Percentiles rank a stretch among this genome's conserved stretches.
phyloP scores from a whole-genome alignment of 139 green algal species.

The Chloropicon primus region DNA sequence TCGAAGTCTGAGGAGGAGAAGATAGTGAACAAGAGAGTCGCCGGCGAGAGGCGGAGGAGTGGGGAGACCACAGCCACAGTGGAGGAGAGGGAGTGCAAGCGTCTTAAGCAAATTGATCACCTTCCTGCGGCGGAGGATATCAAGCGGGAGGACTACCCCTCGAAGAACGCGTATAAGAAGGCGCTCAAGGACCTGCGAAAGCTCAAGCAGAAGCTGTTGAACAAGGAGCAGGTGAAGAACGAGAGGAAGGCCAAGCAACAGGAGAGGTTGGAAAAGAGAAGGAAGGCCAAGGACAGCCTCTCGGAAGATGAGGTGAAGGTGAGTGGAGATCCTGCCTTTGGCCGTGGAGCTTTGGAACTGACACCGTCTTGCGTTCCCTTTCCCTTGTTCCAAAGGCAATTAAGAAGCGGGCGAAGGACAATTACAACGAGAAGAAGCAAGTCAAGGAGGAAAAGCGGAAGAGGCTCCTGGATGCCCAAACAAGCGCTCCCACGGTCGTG shows the following conservation, averaged over 20 bases:
- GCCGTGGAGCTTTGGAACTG: too few relatives aligned
- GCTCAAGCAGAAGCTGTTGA: not conserved
- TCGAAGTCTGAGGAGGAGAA: too few relatives aligned
- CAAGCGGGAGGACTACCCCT: not conserved
- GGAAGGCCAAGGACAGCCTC: not conserved
- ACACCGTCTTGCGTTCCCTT: too few relatives aligned
- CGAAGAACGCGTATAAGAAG: not conserved
- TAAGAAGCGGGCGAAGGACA: too few relatives aligned
- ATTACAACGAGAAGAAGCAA: slow-evolving; percentile 6
- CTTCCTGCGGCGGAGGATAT: not conserved
- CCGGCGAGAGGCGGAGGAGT: too few relatives aligned
- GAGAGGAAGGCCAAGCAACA: slow-evolving; percentile 3
- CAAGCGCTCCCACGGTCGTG: slow-evolving; percentile 29
- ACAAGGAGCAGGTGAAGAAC: not conserved
- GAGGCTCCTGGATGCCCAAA: slow-evolving; percentile 9
- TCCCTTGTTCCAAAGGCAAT: too few relatives aligned
- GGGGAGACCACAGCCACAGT: too few relatives aligned
- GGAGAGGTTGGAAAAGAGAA: not conserved
- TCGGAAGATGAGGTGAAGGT: too few relatives aligned
- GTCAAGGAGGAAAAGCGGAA: not conserved
- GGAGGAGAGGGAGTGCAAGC: too few relatives aligned
- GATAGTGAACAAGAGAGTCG: too few relatives aligned
- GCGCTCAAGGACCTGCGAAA: not conserved
- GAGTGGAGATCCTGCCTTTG: too few relatives aligned
- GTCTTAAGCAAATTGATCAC: too few relatives aligned